Conservation (phyloP, 2,329 filamentous ascomycete genomes). For the Aaosphaeria pasadenensis region DNA sequence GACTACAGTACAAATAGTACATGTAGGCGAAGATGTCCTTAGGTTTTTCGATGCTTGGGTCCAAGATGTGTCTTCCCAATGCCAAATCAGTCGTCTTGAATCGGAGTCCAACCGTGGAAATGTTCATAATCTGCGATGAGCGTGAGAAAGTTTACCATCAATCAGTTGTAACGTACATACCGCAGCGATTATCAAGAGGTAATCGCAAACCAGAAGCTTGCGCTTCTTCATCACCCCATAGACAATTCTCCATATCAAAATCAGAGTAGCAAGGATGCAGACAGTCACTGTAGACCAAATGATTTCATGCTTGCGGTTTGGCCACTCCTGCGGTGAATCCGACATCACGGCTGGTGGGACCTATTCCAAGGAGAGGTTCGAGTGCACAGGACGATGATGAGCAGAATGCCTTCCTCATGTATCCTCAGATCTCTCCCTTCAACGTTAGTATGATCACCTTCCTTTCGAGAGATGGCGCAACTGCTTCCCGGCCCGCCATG, state of each 20-base stretch:
- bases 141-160: neutral
- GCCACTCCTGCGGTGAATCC: neutral
- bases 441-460: neutral
- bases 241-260: constrained; percentile 18
- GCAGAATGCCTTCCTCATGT: neutral
- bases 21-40: constrained; percentile 16
- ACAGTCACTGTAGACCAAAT: neutral
- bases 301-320: neutral
- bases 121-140: constrained; percentile 11
- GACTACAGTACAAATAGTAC: constrained; percentile 16
- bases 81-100: constrained; percentile 13
- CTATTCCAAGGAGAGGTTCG: neutral
- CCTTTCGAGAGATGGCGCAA: neutral
- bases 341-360: neutral
- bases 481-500: neutral
- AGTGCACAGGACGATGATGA: neutral
- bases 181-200: constrained; percentile 16
- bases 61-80: constrained; percentile 18
- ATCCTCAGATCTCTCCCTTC: neutral
- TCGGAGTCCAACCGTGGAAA: constrained; percentile 12
- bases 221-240: constrained; percentile 15
- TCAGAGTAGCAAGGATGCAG: constrained; percentile 2
- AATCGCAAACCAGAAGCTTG: constrained; percentile 21
- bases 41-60: constrained; percentile 16
- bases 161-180: constrained; percentile 14